A percentile compares a stretch with the other conserved stretches of the same genome.
Evolutionary conservation across 2,329 filamentous ascomycete genomes (phyloP).

Genomic region (Penicillium janthinellum): DNA sequence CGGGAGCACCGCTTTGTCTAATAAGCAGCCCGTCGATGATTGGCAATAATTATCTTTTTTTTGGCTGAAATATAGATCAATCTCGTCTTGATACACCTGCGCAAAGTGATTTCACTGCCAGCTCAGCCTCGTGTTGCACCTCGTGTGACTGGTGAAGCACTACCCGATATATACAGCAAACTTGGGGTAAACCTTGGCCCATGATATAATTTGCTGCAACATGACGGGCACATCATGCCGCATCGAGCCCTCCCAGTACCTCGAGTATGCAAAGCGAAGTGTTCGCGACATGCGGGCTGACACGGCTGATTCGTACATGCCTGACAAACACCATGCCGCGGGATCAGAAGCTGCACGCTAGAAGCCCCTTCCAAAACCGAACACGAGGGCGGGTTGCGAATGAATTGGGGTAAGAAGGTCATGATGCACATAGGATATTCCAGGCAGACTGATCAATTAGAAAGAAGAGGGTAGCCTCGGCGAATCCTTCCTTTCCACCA

Average conservation of each 20-base stretch:
- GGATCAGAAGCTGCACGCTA: not conserved
- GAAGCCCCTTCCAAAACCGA: conserved; percentile 8
- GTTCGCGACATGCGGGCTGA: conserved; percentile 13
- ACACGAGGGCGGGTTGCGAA: not conserved
- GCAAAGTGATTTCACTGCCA: no score
- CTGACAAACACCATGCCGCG: not conserved
- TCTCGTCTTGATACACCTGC: no score
- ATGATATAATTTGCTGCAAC: conserved; percentile 1
- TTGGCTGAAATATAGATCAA: no score
- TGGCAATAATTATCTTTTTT: no score
- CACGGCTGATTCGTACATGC: not conserved
- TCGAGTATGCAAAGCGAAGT: conserved; percentile 15
- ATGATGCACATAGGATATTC: no score
- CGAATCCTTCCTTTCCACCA: not conserved
- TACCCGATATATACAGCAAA: no score
- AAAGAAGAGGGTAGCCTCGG: not conserved
- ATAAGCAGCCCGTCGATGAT: no score
- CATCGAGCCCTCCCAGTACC: conserved; percentile 9
- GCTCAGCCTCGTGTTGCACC: no score
- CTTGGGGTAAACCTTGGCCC: not conserved
- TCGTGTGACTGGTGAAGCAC: no score
- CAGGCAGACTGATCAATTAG: not conserved
- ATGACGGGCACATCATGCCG: conserved; percentile 3
- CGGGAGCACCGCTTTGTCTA: no score
- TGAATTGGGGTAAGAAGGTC: not conserved